Conservation (phyloP, 1,284 basidiomycete genomes). For the Thelephora terrestris region DNA sequence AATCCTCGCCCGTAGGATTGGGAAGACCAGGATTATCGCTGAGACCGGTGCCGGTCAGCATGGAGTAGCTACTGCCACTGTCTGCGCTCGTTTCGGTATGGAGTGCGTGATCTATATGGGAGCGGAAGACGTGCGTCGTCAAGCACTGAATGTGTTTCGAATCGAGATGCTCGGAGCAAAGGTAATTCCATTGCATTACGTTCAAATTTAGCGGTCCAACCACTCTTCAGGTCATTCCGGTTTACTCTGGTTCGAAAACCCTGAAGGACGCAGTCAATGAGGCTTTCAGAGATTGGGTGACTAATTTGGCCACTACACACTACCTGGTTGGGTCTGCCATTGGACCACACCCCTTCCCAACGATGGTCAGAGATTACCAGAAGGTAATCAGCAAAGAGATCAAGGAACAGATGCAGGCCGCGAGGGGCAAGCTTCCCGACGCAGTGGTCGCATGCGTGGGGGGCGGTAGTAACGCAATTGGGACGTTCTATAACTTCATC, state of each 20-base stretch:
- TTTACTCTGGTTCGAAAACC: conserved; percentile 90
- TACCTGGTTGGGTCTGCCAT: conserved; percentile 97
- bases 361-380: conserved; percentile 98
- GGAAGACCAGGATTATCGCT: conserved; percentile 96
- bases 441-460: conserved; percentile 96
- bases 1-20: conserved; percentile 83
- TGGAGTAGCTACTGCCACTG: conserved; percentile 97
- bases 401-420: conserved; percentile 75
- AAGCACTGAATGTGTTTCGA: conserved; percentile 95
- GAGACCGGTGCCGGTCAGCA: conserved; percentile 99
- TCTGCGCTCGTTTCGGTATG: conserved; percentile 93
- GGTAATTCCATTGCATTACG: conserved; percentile 28
- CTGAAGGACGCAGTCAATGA: conserved; percentile 98
- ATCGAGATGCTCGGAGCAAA: conserved; percentile 96
- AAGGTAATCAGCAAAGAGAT: conserved; percentile 93
- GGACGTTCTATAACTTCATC: conserved; percentile 94
- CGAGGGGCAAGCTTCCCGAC: conserved; percentile 82
- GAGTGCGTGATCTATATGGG: conserved; percentile 99
- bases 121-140: conserved; percentile 92
- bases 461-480: conserved; percentile 96
- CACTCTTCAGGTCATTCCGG: conserved; percentile 68
- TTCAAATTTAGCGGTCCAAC: conserved; percentile 2
- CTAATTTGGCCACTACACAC: conserved; percentile 88
- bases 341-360: conserved; percentile 98
- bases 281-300: conserved; percentile 97